Evolutionary conservation across 441 rosid genomes (phyloP), one percentile per base, ranked within the genome.

Genomic region (Croton setiger): DNA sequence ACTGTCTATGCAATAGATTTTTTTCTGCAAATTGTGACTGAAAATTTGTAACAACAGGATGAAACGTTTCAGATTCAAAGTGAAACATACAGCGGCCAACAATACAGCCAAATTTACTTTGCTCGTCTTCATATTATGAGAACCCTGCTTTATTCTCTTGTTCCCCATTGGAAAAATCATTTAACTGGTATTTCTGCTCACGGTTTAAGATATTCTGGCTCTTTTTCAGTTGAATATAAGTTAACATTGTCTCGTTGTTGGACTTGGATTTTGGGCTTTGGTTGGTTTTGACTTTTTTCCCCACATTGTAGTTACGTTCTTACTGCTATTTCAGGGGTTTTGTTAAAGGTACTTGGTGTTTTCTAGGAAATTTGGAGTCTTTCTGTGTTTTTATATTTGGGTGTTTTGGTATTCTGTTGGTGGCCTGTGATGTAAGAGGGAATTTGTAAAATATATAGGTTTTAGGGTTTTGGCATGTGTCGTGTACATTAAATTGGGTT

Each of bases 31-130:
- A 43, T 47, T 64, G 37, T 10, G 13, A n/a, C 52, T 48, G 44
- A 64, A 33, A 51, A 17, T 45, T 52, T 23, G 0, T 44, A 63
- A 51, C 64, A 63, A 63, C 86, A 95, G 99, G 99, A 93, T 68
- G 93, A 90, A 77, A 77, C 76, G 27, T 95, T 83, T 60, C 76
- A 72, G 87, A 87, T 90, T 60, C 84, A 74, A 23, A 88, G 86
- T 54, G 98, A 92, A 81, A 70, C 79, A 63, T 95, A 95, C 64
- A 80, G 89, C 61, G 97, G 96, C 0, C 99, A 95, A 70, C 99
- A 95, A 55, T 92, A 90, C 87, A 95, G 99, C 69, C 99, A 95
- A 73, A 88, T 95, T 60, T 95, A 92, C 84, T 92, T 90, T 69
- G 89, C 85, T 69, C 99, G 99, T 73, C 90, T 94, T 62, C 91